A percentile compares a stretch with the other conserved stretches of the same genome.
phyloP scores from a whole-genome alignment of 1,284 basidiomycete species.

The Marasmius tenuissimus region DNA sequence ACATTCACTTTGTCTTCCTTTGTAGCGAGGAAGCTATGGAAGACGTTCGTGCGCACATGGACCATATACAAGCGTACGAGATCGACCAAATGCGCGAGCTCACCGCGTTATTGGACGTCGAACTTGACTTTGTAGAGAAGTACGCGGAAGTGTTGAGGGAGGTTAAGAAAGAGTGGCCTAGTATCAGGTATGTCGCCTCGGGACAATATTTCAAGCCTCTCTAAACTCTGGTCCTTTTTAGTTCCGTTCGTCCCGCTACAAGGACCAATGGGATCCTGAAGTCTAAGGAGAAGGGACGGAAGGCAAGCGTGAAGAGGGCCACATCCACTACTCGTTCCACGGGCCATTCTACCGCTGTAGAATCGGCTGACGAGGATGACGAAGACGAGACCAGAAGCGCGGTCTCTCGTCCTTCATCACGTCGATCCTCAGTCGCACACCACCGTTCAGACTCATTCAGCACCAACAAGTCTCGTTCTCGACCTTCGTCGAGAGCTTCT shows the following conservation, averaged over 20 bases:
- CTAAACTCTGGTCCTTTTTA: conserved; percentile 6
- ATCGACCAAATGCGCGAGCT: conserved; percentile 68
- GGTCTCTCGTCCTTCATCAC: conserved; percentile 16
- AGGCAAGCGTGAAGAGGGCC: conserved; percentile 9
- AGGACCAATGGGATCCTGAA: conserved; percentile 15
- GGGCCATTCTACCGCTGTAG: conserved; percentile 17
- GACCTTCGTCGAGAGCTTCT: conserved; percentile 53
- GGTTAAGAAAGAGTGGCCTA: conserved; percentile 59
- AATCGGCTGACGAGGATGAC: conserved; percentile 39
- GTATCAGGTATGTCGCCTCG: conserved; percentile 45
- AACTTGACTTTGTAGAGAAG: conserved; percentile 72
- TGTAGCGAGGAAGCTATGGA: conserved; percentile 79
- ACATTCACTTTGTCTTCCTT: conserved; percentile 5
- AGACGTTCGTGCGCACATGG: conserved; percentile 75
- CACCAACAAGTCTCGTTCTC: conserved; percentile 44
- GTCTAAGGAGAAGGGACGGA: conserved; percentile 10
- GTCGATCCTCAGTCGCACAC: conserved; percentile 31
- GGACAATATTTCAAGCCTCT: conserved; percentile 19
- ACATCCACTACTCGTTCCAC: conserved; percentile 5
- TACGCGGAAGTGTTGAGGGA: conserved; percentile 72
- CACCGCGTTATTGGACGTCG: conserved; percentile 65
- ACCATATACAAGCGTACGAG: conserved; percentile 77
- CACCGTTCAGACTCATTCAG: conserved; percentile 39
- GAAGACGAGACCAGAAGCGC: conserved; percentile 15
- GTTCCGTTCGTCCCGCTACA: not conserved